Conservation (phyloP, 768 basidiomycete species). For the Boletus huronensis region DNA sequence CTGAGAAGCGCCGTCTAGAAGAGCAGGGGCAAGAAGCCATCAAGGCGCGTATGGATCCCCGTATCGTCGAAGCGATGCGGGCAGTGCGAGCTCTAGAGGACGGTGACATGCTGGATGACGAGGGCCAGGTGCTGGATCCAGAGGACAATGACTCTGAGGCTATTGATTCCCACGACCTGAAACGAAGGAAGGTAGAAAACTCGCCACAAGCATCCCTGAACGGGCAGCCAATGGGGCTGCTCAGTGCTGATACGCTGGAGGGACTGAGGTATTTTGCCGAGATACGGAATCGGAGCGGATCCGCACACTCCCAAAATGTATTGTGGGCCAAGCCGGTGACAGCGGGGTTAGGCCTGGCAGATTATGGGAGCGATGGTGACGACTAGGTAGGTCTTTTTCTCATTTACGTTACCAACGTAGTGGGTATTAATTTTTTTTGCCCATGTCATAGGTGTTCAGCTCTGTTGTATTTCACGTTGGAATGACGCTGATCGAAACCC, state of each 20-base stretch:
- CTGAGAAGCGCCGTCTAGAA: conserved; percentile 80
- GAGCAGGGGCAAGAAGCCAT: conserved; percentile 87
- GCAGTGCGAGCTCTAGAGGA: conserved; percentile 87
- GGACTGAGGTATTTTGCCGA: conserved; percentile 90
- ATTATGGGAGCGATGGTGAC: conserved; percentile 78
- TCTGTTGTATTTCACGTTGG: conserved; percentile 2
- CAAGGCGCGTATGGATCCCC: conserved; percentile 76
- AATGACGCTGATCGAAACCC: neutral
- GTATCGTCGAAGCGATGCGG: conserved; percentile 86
- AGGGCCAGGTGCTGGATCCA: conserved; percentile 32
- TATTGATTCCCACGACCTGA: conserved; percentile 34
- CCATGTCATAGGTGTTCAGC: neutral
- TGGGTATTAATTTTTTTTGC: conserved; percentile 2
- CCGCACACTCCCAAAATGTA: conserved; percentile 10
- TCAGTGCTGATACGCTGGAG: conserved; percentile 83
- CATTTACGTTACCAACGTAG: neutral
- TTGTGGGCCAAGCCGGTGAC: conserved; percentile 31
- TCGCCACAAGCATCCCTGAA: conserved; percentile 27
- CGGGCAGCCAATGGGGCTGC: conserved; percentile 50
- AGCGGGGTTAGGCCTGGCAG: conserved; percentile 59
- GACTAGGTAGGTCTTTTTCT: conserved; percentile 26
- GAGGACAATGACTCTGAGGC: conserved; percentile 36
- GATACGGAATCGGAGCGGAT: conserved; percentile 67
- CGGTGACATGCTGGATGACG: conserved; percentile 44
- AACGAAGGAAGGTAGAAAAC: conserved; percentile 34